Evolutionary conservation across 106 monocot genomes (phyloP).

Genomic region (Apostasia ramifera): DNA sequence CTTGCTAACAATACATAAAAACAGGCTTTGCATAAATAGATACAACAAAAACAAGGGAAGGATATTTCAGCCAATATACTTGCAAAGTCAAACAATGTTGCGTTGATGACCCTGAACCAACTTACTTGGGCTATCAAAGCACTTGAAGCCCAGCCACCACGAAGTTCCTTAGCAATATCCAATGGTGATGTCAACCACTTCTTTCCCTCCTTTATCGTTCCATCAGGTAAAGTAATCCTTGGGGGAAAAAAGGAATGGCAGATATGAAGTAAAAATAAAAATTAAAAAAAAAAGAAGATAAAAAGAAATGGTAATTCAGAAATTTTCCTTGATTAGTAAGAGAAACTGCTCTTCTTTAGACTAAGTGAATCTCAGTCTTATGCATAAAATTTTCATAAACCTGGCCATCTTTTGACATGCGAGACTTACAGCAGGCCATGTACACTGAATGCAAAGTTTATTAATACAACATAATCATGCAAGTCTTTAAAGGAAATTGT

Average conservation of each 20-base stretch:
- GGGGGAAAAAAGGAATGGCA: background rate
- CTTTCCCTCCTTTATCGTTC: constrained; percentile 75
- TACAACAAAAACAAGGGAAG: too few relatives aligned
- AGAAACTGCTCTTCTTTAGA: background rate
- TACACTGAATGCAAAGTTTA: too few relatives aligned
- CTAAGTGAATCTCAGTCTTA: background rate
- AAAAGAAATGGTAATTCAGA: background rate
- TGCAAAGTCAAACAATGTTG: background rate
- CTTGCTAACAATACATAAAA: too few relatives aligned
- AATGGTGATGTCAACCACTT: constrained; percentile 76
- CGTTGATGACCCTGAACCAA: background rate
- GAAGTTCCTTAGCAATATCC: constrained; percentile 83
- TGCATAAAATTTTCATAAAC: background rate
- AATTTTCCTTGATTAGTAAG: background rate
- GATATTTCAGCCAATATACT: background rate
- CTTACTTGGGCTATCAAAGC: constrained; percentile 78
- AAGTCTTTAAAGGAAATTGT: too few relatives aligned
- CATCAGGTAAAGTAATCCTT: constrained; percentile 81
- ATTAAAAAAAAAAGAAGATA: background rate
- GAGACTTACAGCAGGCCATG: background rate
- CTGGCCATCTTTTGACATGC: background rate
- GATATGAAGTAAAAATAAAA: background rate
- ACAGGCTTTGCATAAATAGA: too few relatives aligned
- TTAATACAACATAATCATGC: too few relatives aligned
- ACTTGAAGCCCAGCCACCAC: constrained; percentile 63